phyloP scores from a whole-genome alignment of 1,284 basidiomycete species.

The Spongispora temasekensis region DNA sequence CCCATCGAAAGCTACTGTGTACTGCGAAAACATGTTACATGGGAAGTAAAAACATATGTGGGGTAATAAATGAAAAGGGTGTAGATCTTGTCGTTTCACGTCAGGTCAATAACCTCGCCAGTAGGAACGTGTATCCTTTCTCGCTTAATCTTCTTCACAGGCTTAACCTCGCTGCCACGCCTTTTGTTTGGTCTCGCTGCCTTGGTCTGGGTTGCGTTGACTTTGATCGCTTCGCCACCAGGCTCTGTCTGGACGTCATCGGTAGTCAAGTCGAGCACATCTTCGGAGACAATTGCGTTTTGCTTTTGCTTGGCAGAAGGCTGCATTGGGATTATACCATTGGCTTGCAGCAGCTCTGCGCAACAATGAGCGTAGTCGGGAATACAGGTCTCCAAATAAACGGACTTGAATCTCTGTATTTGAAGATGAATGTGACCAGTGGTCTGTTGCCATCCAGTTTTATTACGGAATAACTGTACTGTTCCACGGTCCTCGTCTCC shows the following conservation, averaged over 20 bases:
- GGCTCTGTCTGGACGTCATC: slow-evolving; percentile 12
- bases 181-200: neutral
- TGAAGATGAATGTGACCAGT: slow-evolving; percentile 31
- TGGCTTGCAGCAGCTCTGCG: slow-evolving; percentile 32
- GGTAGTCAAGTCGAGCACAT: slow-evolving; percentile 28
- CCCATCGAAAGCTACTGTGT: no score
- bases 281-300: neutral
- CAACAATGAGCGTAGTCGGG: neutral
- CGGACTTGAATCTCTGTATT: slow-evolving; percentile 32
- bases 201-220: slow-evolving; percentile 8
- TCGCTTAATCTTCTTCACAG: slow-evolving; percentile 28
- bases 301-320: slow-evolving; percentile 3
- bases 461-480: neutral
- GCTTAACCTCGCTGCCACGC: slow-evolving; percentile 5
- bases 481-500: slow-evolving; percentile 10
- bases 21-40: no score
- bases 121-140: slow-evolving; percentile 15
- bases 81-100: slow-evolving; percentile 15
- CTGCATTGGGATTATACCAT: slow-evolving; percentile 28
- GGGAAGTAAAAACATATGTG: no score
- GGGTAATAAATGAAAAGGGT: no score
- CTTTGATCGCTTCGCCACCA: slow-evolving; percentile 6
- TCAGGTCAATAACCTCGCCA: slow-evolving; percentile 33
- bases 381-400: neutral
- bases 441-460: slow-evolving; percentile 20